Evolutionary conservation across 768 basidiomycete species (phyloP).

Genomic region (Lentinula edodes): DNA sequence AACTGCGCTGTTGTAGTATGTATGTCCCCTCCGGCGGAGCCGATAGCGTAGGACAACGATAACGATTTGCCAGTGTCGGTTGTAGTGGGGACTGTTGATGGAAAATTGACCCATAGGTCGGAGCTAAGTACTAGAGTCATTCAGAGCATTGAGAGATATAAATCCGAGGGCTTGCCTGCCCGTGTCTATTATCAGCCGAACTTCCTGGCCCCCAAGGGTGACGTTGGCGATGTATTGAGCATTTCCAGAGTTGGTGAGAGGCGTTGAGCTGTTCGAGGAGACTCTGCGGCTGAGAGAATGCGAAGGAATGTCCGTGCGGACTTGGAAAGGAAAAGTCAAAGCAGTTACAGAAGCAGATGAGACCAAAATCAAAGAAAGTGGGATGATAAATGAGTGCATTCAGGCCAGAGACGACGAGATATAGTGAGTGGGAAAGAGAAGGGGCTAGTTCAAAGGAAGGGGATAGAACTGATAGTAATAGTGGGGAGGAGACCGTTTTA

Average conservation of each 20-base stretch:
- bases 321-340: conserved; percentile 33
- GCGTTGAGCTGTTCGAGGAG: conserved; percentile 29
- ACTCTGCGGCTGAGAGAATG: conserved; percentile 18
- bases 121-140: conserved; percentile 37
- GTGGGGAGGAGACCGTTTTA: background rate
- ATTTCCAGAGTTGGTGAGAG: conserved; percentile 63
- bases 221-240: conserved; percentile 70
- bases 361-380: conserved; percentile 36
- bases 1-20: conserved; percentile 48
- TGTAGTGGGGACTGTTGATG: conserved; percentile 3
- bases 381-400: conserved; percentile 34
- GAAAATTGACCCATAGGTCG: conserved; percentile 68
- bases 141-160: background rate
- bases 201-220: conserved; percentile 51
- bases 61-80: conserved; percentile 50
- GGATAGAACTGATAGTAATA: background rate
- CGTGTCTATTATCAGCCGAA: conserved; percentile 68
- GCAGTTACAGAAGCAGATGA: conserved; percentile 26
- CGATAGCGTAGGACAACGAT: conserved; percentile 64
- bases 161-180: conserved; percentile 48
- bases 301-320: conserved; percentile 21
- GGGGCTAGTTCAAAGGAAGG: background rate
- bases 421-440: background rate
- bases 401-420: background rate
- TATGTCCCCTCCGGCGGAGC: conserved; percentile 56